Evolutionary conservation across 73 alveolate genomes (phyloP), one percentile per base, ranked within the genome.

Genomic region (Blepharisma japonicum): DNA sequence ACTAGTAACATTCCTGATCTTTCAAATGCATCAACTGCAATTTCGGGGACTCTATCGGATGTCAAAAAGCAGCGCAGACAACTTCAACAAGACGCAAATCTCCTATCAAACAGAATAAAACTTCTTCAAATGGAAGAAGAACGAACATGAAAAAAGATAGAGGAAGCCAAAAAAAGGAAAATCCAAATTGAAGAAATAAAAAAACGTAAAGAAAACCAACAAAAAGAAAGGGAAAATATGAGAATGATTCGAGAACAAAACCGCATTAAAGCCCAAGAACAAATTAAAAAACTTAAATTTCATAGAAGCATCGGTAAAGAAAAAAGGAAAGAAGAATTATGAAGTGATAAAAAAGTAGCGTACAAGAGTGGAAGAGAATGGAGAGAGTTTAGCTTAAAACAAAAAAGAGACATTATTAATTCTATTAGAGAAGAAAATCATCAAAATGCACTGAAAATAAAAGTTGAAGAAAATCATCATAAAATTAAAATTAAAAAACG

Each of bases 121-220:
- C 67, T 53, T 53, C 67, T 53, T 2, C 67, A 53, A 20, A 53
- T 53, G n/a, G 67, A 53, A 53, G 67, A 53, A 53, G 27, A 53
- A 20, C 67, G 67, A 14, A 53, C 67, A 14, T 53, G 67, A 20
- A 53, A 53, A 53, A 53, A 53, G 23, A 53, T 53, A 0, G 67
- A 53, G 23, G 67, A 53, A 53, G 23, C 23, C 27, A 53, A 53
- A 53, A 53, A 53, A 53, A 11, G 67, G 2, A 11, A 53, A 53
- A 53, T 11, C n/a, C n/a, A 11, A 11, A 53, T 53, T 11, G 67
- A 53, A 20, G 67, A 53, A 66, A 38, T 77, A 14, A 8, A n/a
- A 55, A 23, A 23, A 38, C 32, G 45, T 48, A 8, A 72, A 20
- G 47, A 47, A 47, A 42, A 72, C 47, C 42, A n/a, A 2, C 45